A percentile compares a stretch with the other conserved stretches of the same genome.
Conservation (phyloP, 805 yeast genomes). For the Cyberlindnera amylophila region DNA sequence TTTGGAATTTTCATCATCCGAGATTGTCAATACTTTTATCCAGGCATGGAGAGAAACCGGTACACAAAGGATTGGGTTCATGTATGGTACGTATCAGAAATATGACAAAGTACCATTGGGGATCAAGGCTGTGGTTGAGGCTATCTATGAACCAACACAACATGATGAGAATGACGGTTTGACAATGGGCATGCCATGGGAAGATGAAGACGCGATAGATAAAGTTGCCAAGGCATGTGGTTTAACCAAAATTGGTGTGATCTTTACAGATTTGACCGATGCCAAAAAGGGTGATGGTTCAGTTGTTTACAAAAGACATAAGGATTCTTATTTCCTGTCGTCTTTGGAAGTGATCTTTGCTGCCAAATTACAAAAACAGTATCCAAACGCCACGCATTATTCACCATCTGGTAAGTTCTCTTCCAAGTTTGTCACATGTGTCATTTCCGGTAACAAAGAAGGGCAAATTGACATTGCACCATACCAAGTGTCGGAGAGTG, state of each 20-base stretch:
- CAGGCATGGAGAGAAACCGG: constrained; percentile 92
- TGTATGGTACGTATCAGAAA: constrained; percentile 76
- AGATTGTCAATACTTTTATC: constrained; percentile 74
- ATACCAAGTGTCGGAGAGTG: constrained; percentile 84
- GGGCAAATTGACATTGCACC: constrained; percentile 90
- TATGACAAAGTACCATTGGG: constrained; percentile 90
- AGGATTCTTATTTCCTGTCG: constrained; percentile 83
- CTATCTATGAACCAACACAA: constrained; percentile 92
- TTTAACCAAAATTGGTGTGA: constrained; percentile 68
- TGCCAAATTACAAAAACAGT: constrained; percentile 65
- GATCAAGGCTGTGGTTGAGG: constrained; percentile 88
- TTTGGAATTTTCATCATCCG: constrained; percentile 79
- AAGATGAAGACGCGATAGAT: constrained; percentile 50
- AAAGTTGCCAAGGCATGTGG: constrained; percentile 56
- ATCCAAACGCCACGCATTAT: constrained; percentile 63
- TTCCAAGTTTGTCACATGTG: constrained; percentile 91
- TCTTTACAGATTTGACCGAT: constrained; percentile 88
- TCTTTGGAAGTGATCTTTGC: constrained; percentile 86
- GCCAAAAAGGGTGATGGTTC: constrained; percentile 83
- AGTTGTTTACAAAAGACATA: constrained; percentile 89
- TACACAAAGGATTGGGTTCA: constrained; percentile 76
- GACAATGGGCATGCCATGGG: constrained; percentile 51
- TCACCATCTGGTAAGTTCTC: constrained; percentile 64
- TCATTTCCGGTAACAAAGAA: constrained; percentile 79
- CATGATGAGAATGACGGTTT: constrained; percentile 82